Percentiles rank a stretch among this genome's conserved stretches.
phyloP scores from a whole-genome alignment of 805 yeast species.

The Blastobotrys attinorum region DNA sequence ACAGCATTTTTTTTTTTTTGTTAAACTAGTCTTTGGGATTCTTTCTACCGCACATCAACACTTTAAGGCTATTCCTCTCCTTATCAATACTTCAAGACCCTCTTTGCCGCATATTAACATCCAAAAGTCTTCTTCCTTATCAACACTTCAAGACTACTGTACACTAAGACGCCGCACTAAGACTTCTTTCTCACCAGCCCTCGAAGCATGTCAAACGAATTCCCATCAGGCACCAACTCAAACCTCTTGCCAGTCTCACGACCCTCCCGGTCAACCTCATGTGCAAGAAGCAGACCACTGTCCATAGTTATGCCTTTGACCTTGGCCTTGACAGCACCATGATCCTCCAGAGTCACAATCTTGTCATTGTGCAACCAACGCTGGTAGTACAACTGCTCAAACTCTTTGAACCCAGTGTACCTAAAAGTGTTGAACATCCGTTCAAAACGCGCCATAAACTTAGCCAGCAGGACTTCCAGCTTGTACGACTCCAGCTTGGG shows the following conservation, averaged over 20 bases:
- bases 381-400: conserved; percentile 63
- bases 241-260: conserved; percentile 45
- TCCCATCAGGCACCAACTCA: conserved; percentile 93
- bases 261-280: conserved; percentile 46
- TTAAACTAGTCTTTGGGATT: neutral
- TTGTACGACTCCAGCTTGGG: conserved; percentile 39
- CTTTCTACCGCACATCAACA: neutral
- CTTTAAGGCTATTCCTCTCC: neutral
- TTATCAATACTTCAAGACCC: neutral
- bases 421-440: conserved; percentile 45
- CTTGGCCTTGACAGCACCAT: conserved; percentile 45
- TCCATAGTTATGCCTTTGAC: conserved; percentile 78
- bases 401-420: conserved; percentile 56
- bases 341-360: conserved; percentile 56
- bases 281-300: conserved; percentile 75
- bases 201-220: conserved; percentile 89
- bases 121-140: neutral
- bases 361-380: conserved; percentile 83
- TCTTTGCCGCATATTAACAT: neutral
- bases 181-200: conserved; percentile 67
- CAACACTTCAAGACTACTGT: neutral
- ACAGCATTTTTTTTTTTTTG: no score
- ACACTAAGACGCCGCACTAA: neutral
- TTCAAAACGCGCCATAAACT: conserved; percentile 57
- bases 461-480: conserved; percentile 52